Conservation (phyloP, 2,329 filamentous ascomycete species). For the Alternaria brassicae region DNA sequence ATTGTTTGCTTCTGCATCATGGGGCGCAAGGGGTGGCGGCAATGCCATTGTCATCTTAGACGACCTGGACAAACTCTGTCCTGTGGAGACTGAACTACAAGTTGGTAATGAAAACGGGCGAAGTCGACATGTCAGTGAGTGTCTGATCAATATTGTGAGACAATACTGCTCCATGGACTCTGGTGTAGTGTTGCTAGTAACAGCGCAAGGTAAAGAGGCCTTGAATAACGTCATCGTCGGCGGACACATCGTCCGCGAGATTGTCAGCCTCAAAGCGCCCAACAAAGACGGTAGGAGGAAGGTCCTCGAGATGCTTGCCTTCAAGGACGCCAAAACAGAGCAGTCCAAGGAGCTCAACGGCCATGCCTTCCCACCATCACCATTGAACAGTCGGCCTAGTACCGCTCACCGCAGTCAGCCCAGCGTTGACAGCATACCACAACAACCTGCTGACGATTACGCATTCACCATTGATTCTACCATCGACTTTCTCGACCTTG, state of each 20-base stretch:
- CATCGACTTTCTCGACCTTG: constrained; percentile 90
- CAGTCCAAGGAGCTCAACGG: constrained; percentile 30
- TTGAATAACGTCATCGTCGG: constrained; percentile 90
- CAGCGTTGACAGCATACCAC: constrained; percentile 44
- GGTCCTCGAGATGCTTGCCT: constrained; percentile 80
- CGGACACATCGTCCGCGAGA: constrained; percentile 90
- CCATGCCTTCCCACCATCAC: constrained; percentile 51
- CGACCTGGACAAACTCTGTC: constrained; percentile 91
- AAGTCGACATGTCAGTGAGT: constrained; percentile 90
- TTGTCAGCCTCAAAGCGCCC: constrained; percentile 85
- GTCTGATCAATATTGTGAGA: constrained; percentile 79
- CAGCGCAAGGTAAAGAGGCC: constrained; percentile 90
- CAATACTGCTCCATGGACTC: constrained; percentile 83
- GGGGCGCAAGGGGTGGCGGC: constrained; percentile 88
- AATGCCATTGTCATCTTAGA: constrained; percentile 86
- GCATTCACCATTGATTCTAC: constrained; percentile 77
- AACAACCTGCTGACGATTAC: constrained; percentile 41
- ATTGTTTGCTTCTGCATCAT: constrained; percentile 86
- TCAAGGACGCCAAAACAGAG: constrained; percentile 49
- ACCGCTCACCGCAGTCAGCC: constrained; percentile 54
- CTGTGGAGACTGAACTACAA: constrained; percentile 91
- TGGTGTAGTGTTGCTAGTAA: constrained; percentile 85
- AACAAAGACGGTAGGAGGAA: constrained; percentile 87
- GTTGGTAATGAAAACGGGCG: constrained; percentile 92
- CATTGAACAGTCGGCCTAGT: constrained; percentile 57